Base-by-base conservation (phyloP, 352 stramenopile genomes). In the Phytophthora megakarya region DNA sequence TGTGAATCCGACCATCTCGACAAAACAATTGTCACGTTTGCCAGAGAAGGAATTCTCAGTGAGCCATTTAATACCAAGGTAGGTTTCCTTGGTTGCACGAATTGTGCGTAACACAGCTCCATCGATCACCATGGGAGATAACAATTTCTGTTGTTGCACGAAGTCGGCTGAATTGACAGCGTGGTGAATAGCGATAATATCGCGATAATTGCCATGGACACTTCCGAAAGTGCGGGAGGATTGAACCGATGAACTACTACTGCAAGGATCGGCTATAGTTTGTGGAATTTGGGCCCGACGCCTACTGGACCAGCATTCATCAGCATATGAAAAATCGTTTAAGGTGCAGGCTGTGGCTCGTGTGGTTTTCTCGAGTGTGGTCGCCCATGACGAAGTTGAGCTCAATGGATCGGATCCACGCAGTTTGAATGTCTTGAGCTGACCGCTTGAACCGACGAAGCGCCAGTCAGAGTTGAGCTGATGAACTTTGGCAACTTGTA, bases 51-150 rank as follows among this genome's bases (percentile, higher is more conserved):
- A 68, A 22, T 63, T 53, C 28, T 72, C 61, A 18, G 49, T 58
- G n/a, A 81, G 52, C 75, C 75, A 83, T 42, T 78, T 83, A 56
- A 79, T 69, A 2, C 75, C 69, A 22, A 81, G 52, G 47, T 81
- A 83, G 37, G 61, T 72, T 40, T 77, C 75, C 26, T 39, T 55
- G 19, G 35, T 58, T 7, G 58, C 58, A 18, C 46, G 54, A 26
- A 70, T 53, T 15, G 59, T 67, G 12, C 47, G 70, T 39, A 84
- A 28, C 26, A 84, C 70, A 15, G 56, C 63, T 7, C 68, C 75
- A 30, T 81, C 67, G 38, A 70, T 61, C 37, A 70, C 72, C 30
- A 62, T 48, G 5, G 75, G 75, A 4, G 61, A 81, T 18, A 81
- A 26, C 28, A 81, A 42, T 37, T 67, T 72, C 43, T 84, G 75